Evolutionary conservation across 2,329 filamentous ascomycete genomes (phyloP).

Genomic region (Grosmannia clavigera): DNA sequence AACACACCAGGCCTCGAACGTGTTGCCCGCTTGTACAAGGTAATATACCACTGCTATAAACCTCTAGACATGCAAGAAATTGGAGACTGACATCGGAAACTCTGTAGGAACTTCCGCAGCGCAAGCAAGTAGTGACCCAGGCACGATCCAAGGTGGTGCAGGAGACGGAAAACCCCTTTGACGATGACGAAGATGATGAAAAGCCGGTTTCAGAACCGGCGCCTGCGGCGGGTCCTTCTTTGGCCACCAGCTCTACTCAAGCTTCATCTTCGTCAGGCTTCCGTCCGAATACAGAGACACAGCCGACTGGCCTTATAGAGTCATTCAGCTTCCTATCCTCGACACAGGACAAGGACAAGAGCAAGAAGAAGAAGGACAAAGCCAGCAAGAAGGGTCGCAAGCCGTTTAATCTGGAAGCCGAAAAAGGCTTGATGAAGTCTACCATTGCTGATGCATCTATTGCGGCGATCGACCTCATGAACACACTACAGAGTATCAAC

Average conservation of each 20-base stretch:
- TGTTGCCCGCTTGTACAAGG: conserved; percentile 66
- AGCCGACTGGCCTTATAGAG: conserved; percentile 20
- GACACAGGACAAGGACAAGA: conserved; percentile 21
- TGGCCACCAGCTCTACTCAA: conserved; percentile 4
- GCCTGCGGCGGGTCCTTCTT: conserved; percentile 2
- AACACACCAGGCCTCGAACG: conserved; percentile 66
- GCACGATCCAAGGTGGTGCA: conserved; percentile 72
- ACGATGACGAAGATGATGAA: conserved; percentile 50
- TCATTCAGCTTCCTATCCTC: conserved; percentile 26
- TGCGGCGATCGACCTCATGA: conserved; percentile 80
- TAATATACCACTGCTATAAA: conserved; percentile 14
- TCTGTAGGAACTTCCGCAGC: conserved; percentile 43
- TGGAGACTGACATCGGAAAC: neutral
- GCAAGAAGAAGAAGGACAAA: conserved; percentile 35
- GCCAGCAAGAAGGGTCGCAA: conserved; percentile 47
- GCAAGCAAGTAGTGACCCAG: conserved; percentile 61
- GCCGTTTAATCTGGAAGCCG: conserved; percentile 72
- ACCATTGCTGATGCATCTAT: conserved; percentile 85
- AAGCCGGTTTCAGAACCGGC: conserved; percentile 16
- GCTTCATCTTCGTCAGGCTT: conserved; percentile 9
- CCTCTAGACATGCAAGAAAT: neutral
- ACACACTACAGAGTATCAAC: conserved; percentile 81
- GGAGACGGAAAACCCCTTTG: conserved; percentile 66
- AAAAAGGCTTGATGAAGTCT: conserved; percentile 76
- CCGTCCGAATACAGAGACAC: conserved; percentile 8